A percentile compares a stretch with the other conserved stretches of the same genome.
phyloP scores from a whole-genome alignment of 2,329 filamentous ascomycete genomes.

The Cadophora sp. region DNA sequence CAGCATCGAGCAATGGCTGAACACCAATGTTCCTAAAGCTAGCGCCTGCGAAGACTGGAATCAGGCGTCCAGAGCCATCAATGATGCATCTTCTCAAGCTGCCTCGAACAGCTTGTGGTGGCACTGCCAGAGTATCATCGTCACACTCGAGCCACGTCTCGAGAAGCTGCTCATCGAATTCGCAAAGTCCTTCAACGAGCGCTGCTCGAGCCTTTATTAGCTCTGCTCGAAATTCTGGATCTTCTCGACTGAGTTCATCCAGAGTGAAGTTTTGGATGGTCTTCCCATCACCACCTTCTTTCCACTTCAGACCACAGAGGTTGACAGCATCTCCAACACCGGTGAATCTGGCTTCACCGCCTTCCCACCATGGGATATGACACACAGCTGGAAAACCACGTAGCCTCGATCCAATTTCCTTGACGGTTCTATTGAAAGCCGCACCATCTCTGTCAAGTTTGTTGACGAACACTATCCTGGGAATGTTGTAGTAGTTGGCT shows the following conservation, averaged over 20 bases:
- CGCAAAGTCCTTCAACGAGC: conserved; percentile 83
- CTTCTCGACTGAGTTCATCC: conserved; percentile 56
- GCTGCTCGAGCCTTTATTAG: conserved; percentile 77
- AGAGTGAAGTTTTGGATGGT: conserved; percentile 62
- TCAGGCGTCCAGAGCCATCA: conserved; percentile 71
- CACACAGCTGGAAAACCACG: conserved; percentile 89
- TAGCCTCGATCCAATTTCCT: conserved; percentile 81
- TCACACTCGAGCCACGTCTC: conserved; percentile 82
- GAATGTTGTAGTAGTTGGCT: conserved; percentile 84
- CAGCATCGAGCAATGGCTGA: conserved; percentile 86
- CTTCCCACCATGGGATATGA: conserved; percentile 93
- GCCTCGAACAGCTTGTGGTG: conserved; percentile 69
- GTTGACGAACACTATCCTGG: conserved; percentile 82
- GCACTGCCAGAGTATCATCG: conserved; percentile 73
- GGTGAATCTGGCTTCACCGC: conserved; percentile 73
- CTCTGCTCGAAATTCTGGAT: conserved; percentile 64
- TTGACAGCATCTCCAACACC: conserved; percentile 87
- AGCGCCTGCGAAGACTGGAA: conserved; percentile 89
- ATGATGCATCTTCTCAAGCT: conserved; percentile 77
- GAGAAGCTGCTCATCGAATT: conserved; percentile 86
- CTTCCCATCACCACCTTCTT: conserved; percentile 69
- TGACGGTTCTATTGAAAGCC: conserved; percentile 82
- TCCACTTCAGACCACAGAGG: conserved; percentile 77
- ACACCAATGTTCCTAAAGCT: conserved; percentile 95
- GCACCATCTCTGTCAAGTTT: conserved; percentile 86